Base-by-base conservation (phyloP, 306 rosid genomes). In the Quercus ilex region DNA sequence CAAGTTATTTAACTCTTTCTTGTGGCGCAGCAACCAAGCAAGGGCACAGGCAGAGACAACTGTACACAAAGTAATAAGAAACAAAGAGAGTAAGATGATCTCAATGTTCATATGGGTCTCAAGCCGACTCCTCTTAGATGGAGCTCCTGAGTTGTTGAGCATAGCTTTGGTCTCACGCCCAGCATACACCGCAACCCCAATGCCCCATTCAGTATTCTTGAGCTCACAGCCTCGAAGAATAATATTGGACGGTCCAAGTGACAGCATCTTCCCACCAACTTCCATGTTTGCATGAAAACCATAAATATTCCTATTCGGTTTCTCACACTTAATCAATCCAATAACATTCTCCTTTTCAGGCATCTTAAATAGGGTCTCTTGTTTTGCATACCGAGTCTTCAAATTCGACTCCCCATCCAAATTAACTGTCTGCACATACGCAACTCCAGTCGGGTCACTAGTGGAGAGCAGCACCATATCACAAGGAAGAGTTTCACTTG, bases 351-450 rank as follows among this genome's bases (percentile, higher is more conserved):
- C 99, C 86, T 74, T 91, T 15, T 83, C 96, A 38, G 85, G 86
- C 41, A 83, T 69, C 89, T 79, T 92, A 5, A 77, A 90, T 33
- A 91, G 93, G 31, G 98, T 95, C 81, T 95, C 99, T 79, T 95
- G 99, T 31, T 95, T 95, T 0, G 98, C 98, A 55, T 91, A 95
- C 74, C 99, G 76, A 31, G 97, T 91, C 82, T 95, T 95, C 94
- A 95, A 88, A 90, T 95, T 95, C 1, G 99, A 95, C 78, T 95
- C 99, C 19, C 99, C 99, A 71, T 95, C 99, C 31, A 95, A 87
- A 88, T 90, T 95, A 71, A 88, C 86, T 18, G 98, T 95, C 83
- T 95, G 99, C 76, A 95, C 94, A 82, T 91, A 93, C 1, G 98
- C 97, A 82, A 93, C 98, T 65, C 99, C 99, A 17, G 98, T 92